A percentile compares a stretch with the other conserved stretches of the same genome.
These are phyloP conservation scores for Dalbergia oliveri DNA, from an alignment of 306 rosid species.

Conservation along the genomic window DNA sequence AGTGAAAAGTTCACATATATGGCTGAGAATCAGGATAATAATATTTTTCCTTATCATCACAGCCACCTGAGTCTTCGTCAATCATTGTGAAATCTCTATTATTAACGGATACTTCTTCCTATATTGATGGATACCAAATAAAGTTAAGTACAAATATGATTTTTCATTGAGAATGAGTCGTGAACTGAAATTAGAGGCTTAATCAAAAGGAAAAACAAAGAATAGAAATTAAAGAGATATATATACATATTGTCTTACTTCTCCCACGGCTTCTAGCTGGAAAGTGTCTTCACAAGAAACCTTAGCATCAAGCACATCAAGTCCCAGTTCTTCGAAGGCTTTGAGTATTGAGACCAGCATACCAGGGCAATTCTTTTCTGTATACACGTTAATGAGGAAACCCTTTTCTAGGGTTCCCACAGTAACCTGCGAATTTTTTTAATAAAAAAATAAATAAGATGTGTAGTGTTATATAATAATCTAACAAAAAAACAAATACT, in stretches of 20 bases:
- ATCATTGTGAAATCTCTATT: no score
- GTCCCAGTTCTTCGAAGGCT: constrained; percentile 83
- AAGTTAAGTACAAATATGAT: no score
- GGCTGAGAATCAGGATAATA: no score
- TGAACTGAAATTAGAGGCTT: background rate
- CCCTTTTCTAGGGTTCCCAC: constrained; percentile 82
- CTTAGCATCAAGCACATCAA: constrained; percentile 90
- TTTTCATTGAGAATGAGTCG: background rate
- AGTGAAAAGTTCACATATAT: no score
- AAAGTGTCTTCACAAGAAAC: constrained; percentile 87
- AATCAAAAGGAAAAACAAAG: background rate
- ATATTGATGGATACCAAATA: no score
- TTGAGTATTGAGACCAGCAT: constrained; percentile 74
- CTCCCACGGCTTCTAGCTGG: constrained; percentile 85
- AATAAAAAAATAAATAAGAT: no score
- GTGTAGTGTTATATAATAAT: background rate
- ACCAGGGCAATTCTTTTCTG: constrained; percentile 73
- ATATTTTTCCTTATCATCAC: no score
- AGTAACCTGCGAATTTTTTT: constrained; percentile 59
- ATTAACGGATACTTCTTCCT: no score
- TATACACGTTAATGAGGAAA: constrained; percentile 70
- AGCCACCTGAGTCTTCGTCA: no score
- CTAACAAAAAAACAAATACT: background rate
- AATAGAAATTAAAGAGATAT: background rate
- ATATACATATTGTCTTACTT: constrained; percentile 57